These are phyloP conservation scores for Syzygium oleosum DNA, from an alignment of 345 rosid genomes.

Conservation along the genomic window DNA sequence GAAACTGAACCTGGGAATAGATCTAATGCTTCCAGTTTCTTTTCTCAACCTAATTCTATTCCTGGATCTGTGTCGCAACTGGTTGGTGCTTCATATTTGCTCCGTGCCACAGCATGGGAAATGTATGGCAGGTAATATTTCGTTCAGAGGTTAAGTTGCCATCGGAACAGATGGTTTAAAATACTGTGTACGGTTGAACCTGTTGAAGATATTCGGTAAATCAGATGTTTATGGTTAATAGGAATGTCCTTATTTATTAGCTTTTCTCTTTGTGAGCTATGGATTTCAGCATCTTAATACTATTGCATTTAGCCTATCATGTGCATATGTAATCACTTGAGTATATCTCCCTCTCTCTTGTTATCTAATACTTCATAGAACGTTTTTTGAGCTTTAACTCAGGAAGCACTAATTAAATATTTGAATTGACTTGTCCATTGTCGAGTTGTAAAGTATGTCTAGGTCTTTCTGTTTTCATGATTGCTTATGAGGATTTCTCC, in stretches of 20 bases:
- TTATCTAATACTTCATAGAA: background rate
- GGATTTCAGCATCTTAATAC: background rate
- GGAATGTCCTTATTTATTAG: background rate
- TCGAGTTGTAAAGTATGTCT: background rate
- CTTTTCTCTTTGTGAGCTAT: background rate
- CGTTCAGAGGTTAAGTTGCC: background rate
- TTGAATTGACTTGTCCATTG: background rate
- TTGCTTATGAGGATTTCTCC: background rate
- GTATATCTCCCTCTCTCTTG: background rate
- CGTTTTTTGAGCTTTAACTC: background rate
- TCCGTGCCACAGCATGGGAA: slow-evolving; percentile 96
- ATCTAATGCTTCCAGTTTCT: slow-evolving; percentile 41
- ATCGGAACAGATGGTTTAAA: background rate
- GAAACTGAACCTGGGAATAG: slow-evolving; percentile 44
- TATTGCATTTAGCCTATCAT: background rate
- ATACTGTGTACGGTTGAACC: background rate
- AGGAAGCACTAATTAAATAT: background rate
- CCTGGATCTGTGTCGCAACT: slow-evolving; percentile 82
- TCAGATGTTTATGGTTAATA: background rate
- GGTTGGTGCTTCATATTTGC: slow-evolving; percentile 82
- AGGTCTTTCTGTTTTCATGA: background rate
- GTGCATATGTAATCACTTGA: background rate
- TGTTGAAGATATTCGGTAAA: background rate
- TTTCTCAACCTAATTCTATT: slow-evolving; percentile 64
- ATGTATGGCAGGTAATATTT: slow-evolving; percentile 82